Conservation (phyloP, 1,284 basidiomycete genomes). For the Malassezia globosa region DNA sequence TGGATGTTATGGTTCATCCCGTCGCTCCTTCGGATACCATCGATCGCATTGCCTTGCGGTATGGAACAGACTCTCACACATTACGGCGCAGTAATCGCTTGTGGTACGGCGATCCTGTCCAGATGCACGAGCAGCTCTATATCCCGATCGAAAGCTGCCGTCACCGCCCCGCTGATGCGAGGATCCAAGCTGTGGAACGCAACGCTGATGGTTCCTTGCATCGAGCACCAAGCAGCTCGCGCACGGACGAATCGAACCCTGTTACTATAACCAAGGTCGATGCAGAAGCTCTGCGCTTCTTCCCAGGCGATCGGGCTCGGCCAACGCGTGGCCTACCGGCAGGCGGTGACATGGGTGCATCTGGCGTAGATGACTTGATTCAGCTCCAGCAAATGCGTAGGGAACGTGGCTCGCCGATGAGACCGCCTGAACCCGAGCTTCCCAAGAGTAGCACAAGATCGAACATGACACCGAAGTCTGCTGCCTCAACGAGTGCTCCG, state of each 20-base stretch:
- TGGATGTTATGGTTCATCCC: slow-evolving; percentile 37
- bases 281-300: slow-evolving; percentile 24
- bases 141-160: slow-evolving; percentile 39
- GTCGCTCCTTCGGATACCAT: slow-evolving; percentile 35
- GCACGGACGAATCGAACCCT: background rate
- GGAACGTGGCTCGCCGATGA: slow-evolving; percentile 2
- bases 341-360: slow-evolving; percentile 24
- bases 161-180: slow-evolving; percentile 27
- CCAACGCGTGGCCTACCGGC: slow-evolving; percentile 9
- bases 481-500: too few species aligned
- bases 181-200: slow-evolving; percentile 19
- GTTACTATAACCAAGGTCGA: slow-evolving; percentile 1
- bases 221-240: background rate
- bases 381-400: slow-evolving; percentile 10
- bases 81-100: slow-evolving; percentile 39
- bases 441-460: too few species aligned
- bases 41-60: slow-evolving; percentile 32
- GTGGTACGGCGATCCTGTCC: slow-evolving; percentile 42
- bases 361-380: slow-evolving; percentile 37
- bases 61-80: slow-evolving; percentile 36
- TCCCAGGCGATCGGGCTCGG: slow-evolving; percentile 17
- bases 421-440: background rate
- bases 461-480: background rate
- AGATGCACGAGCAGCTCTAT: slow-evolving; percentile 38
- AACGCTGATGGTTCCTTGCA: slow-evolving; percentile 10